A percentile compares a stretch with the other conserved stretches of the same genome.
phyloP scores from a whole-genome alignment of 352 stramenopile species.

The Phytophthora fragariae region DNA sequence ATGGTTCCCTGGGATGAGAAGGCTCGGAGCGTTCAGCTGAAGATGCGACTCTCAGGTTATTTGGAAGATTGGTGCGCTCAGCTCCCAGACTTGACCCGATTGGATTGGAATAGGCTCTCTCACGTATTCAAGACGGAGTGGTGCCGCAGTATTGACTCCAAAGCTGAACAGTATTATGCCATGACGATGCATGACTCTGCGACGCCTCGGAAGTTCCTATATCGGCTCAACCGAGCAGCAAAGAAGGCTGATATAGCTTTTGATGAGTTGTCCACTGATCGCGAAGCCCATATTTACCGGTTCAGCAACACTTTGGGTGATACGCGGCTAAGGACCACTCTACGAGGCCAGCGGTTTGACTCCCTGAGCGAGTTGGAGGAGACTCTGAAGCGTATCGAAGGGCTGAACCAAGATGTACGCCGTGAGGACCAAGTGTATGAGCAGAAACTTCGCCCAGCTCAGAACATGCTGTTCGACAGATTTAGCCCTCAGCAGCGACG shows the following conservation, averaged over 20 bases:
- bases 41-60: neutral
- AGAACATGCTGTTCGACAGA: neutral
- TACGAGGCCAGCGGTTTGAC: neutral
- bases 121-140: neutral
- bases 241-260: neutral
- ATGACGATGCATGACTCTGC: neutral
- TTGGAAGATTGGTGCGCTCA: conserved; percentile 1
- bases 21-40: too few relatives aligned
- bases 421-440: neutral
- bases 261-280: neutral
- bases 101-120: neutral
- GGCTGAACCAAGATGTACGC: neutral
- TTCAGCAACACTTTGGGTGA: neutral
- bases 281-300: neutral
- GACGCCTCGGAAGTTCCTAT: neutral
- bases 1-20: too few relatives aligned
- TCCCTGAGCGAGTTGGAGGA: neutral
- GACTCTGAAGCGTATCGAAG: neutral
- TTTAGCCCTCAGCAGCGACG: neutral
- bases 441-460: neutral
- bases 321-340: neutral
- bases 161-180: neutral
- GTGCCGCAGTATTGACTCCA: neutral
- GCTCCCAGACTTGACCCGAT: neutral
- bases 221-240: neutral